Evolutionary conservation across 495 filamentous ascomycete genomes (phyloP), one percentile per base, ranked within the genome.

Genomic region (Penicillium waksmanii): DNA sequence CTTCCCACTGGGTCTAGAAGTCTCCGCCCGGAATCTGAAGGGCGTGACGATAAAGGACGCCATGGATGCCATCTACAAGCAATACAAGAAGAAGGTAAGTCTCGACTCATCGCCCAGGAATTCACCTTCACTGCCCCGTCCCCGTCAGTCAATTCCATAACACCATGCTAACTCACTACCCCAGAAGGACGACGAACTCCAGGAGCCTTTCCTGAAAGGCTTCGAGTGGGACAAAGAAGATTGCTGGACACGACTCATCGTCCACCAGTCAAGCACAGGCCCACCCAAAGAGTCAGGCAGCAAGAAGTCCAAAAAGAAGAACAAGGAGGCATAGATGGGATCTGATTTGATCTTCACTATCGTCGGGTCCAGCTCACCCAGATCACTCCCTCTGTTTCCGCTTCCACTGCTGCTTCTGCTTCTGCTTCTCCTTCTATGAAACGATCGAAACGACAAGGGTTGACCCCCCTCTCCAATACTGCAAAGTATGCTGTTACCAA

Each of bases 201-300:
- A 91, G 15, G 78, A 84, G 56, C 90, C 93, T 63, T 87, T 91
- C 81, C 85, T 96, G 61, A 87, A 87, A 61, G 93, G 93, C 57
- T 97, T 97, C 81, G 92, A 96, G 80, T 97, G 92, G 92, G 89
- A 94, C 75, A 89, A 91, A 72, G 89, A 95, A 63, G 90, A 94
- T 76, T 91, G 82, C 70, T 88, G 85, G 81, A 84, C 82, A 53
- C 83, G 85, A 25, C 81, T 96, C 62, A 80, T 91, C 59, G 92
- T 96, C 55, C 92, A 96, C 76, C 87, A 92, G 72, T 90, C 87
- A 70, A 89, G 88, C 67, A 82, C 88, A 67, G 85, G 83, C 33
- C 78, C 79, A 12, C 73, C 80, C 9, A 69, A 67, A 52, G 66
- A 79, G 36, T 66, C 80, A 53, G 76, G 73, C 55, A 77, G 78